phyloP scores from a whole-genome alignment of 31 red algal genomes.

The Endocladia muricata region DNA sequence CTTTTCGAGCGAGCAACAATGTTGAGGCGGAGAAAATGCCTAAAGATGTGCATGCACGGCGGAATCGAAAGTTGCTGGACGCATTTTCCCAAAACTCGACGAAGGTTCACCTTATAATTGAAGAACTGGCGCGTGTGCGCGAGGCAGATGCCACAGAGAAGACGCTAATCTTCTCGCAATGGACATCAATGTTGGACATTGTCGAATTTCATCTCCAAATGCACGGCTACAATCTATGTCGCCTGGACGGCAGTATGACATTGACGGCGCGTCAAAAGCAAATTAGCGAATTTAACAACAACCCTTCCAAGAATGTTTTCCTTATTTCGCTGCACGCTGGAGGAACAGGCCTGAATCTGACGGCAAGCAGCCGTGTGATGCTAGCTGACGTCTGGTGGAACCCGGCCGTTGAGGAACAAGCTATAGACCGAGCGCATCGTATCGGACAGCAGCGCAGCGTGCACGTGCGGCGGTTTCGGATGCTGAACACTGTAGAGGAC shows the following conservation, averaged over 20 bases:
- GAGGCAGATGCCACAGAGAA: conserved; percentile 27
- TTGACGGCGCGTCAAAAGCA: conserved; percentile 25
- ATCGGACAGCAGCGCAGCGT: conserved; percentile 76
- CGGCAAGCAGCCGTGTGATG: conserved; percentile 49
- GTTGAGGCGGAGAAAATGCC: not conserved
- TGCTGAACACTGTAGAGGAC: conserved; percentile 69
- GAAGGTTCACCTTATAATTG: conserved; percentile 33
- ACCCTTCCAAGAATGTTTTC: conserved; percentile 28
- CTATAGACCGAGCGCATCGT: conserved; percentile 73
- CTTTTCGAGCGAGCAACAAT: not conserved
- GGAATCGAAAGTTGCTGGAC: conserved; percentile 8
- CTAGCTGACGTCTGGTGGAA: conserved; percentile 85
- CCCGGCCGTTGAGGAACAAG: conserved; percentile 77
- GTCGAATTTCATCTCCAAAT: conserved; percentile 48
- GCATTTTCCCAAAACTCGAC: conserved; percentile 38
- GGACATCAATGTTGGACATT: conserved; percentile 78
- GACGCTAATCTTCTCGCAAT: conserved; percentile 75
- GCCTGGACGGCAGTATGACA: conserved; percentile 67
- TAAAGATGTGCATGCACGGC: not conserved
- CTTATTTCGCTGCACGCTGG: conserved; percentile 67
- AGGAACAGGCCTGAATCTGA: conserved; percentile 77
- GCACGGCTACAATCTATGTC: conserved; percentile 23
- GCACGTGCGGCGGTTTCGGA: conserved; percentile 52
- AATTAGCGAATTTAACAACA: conserved; percentile 44
- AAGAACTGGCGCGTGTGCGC: conserved; percentile 18